Percentiles rank a stretch among this genome's conserved stretches.
These are phyloP conservation scores for Xylaria sp. DNA, from an alignment of 495 filamentous ascomycete species.

Conservation along the genomic window DNA sequence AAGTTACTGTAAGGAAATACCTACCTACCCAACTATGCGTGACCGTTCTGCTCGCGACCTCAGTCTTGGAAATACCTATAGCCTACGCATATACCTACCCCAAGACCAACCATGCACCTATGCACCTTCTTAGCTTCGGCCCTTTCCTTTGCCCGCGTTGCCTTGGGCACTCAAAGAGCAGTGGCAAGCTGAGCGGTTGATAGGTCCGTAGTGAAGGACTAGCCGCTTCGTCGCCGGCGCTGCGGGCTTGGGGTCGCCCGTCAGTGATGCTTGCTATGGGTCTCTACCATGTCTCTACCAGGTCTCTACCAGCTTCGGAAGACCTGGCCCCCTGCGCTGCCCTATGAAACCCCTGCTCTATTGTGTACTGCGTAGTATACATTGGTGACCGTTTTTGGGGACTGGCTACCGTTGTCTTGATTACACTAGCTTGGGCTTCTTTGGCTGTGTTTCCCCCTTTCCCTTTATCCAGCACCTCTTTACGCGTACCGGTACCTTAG, in stretches of 20 bases:
- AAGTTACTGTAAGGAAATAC: too few relatives aligned
- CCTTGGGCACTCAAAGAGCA: conserved; percentile 4
- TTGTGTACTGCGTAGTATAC: too few relatives aligned
- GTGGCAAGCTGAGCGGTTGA: conserved; percentile 22
- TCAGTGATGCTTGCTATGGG: conserved; percentile 17
- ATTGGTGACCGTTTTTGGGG: conserved; percentile 4
- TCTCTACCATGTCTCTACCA: too few relatives aligned
- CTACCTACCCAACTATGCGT: too few relatives aligned
- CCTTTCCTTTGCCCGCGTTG: conserved; percentile 20
- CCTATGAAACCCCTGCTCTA: conserved; percentile 22
- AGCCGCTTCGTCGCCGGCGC: conserved; percentile 19
- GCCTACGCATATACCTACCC: background rate
- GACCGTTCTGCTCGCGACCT: background rate
- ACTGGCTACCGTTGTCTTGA: background rate
- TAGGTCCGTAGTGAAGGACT: conserved; percentile 22
- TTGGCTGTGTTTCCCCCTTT: background rate
- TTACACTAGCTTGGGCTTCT: conserved; percentile 4
- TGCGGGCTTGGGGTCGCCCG: conserved; percentile 20
- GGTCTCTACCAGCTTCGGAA: conserved; percentile 10
- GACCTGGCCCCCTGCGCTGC: conserved; percentile 18
- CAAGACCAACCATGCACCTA: conserved; percentile 15
- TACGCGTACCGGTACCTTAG: too few relatives aligned
- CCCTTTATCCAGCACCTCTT: background rate
- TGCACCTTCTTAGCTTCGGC: conserved; percentile 23
- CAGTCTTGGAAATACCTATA: background rate